These are phyloP conservation scores for Sporisorium exsertum DNA, from an alignment of 1,284 basidiomycete species.

Conservation along the genomic window DNA sequence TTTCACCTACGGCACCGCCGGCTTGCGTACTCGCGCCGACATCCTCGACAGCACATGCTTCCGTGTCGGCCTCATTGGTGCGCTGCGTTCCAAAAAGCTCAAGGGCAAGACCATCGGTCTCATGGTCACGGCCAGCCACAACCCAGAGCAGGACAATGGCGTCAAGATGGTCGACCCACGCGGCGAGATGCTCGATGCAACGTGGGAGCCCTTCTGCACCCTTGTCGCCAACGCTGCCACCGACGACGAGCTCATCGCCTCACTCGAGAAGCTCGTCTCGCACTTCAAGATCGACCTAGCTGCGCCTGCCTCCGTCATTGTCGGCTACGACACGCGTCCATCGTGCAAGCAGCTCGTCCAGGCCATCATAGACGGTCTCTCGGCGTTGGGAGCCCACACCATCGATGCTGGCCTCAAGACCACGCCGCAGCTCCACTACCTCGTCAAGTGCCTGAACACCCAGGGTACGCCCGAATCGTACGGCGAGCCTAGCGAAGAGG, in stretches of 20 bases:
- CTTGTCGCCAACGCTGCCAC: slow-evolving; percentile 85
- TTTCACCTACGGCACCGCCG: slow-evolving; percentile 93
- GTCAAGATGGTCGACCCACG: slow-evolving; percentile 97
- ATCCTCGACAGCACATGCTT: slow-evolving; percentile 92
- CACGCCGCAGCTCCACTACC: slow-evolving; percentile 95
- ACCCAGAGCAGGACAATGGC: slow-evolving; percentile 96
- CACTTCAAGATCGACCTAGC: slow-evolving; percentile 81
- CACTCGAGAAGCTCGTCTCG: slow-evolving; percentile 77
- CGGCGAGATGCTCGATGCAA: slow-evolving; percentile 98
- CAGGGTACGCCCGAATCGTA: slow-evolving; percentile 78
- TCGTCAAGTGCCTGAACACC: slow-evolving; percentile 90
- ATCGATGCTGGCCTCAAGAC: slow-evolving; percentile 80
- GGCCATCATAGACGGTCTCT: slow-evolving; percentile 85
- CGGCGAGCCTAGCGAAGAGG: slow-evolving; percentile 84
- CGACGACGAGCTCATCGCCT: slow-evolving; percentile 79
- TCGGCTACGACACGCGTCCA: slow-evolving; percentile 91
- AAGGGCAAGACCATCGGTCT: slow-evolving; percentile 93
- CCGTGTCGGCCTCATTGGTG: slow-evolving; percentile 90
- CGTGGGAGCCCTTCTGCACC: slow-evolving; percentile 93
- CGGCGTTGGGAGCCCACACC: slow-evolving; percentile 73
- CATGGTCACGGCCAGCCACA: slow-evolving; percentile 99
- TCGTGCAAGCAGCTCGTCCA: slow-evolving; percentile 85
- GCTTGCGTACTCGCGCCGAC: slow-evolving; percentile 88
- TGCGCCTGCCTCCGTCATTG: slow-evolving; percentile 84
- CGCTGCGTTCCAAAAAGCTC: slow-evolving; percentile 86